Percentiles rank a stretch among this genome's conserved stretches.
phyloP scores from a whole-genome alignment of 75 land plant species.

The Selaginella moellendorffii region DNA sequence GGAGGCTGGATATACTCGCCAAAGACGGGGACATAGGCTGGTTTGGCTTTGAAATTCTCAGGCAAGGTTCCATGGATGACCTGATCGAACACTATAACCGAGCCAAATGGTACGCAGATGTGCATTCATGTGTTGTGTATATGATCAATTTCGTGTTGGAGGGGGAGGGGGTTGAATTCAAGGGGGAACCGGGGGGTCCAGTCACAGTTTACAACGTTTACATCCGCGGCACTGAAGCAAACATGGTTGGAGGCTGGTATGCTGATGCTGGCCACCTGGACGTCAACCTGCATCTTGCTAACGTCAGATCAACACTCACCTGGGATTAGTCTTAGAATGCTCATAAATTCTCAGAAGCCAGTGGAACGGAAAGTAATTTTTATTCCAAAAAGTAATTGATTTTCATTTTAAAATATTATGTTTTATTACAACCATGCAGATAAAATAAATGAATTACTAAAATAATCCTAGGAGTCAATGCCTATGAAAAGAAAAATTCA shows the following conservation, averaged over 20 bases:
- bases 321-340: no score
- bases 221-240: not conserved
- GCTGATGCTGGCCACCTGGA: no score
- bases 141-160: not conserved
- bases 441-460: no score
- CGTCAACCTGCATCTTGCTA: no score
- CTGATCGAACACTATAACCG: not conserved
- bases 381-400: no score
- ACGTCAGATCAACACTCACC: no score
- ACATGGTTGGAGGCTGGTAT: not conserved
- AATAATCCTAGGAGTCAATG: no score
- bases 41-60: not conserved
- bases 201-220: not conserved
- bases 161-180: not conserved
- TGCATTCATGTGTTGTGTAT: not conserved
- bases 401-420: no score
- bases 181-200: not conserved
- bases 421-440: no score
- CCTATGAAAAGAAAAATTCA: no score
- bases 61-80: not conserved
- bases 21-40: not conserved
- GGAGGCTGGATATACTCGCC: not conserved
- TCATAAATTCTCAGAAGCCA: no score
- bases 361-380: no score
- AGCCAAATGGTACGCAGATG: not conserved